These are phyloP conservation scores for Ceriops decandra DNA, from an alignment of 345 rosid species.

Conservation along the genomic window DNA sequence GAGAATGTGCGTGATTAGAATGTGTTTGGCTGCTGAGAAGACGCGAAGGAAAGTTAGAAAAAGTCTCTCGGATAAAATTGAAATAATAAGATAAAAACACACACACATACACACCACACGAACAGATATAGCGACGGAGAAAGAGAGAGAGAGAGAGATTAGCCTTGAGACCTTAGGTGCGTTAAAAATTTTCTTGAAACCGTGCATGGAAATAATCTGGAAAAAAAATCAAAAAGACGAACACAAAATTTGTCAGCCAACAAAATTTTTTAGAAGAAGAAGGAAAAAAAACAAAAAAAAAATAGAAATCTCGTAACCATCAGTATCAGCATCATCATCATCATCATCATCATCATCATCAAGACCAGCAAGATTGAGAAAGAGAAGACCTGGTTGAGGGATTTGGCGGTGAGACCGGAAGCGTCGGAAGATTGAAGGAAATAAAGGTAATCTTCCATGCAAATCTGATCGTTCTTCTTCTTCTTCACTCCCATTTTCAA, in stretches of 20 bases:
- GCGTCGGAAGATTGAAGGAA: conserved; percentile 29
- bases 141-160: neutral
- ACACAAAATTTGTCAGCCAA: neutral
- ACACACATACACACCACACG: no score
- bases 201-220: conserved; percentile 48
- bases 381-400: conserved; percentile 36
- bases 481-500: conserved; percentile 4
- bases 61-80: neutral
- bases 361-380: neutral
- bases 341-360: neutral
- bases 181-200: conserved; percentile 21
- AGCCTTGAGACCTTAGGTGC: conserved; percentile 20
- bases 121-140: neutral
- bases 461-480: neutral
- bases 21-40: conserved; percentile 13
- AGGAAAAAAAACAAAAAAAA: no score
- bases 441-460: conserved; percentile 32
- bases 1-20: neutral
- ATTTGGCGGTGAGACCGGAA: conserved; percentile 17
- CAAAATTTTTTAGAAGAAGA: no score
- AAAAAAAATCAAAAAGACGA: neutral
- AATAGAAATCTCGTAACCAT: neutral
- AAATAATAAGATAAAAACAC: no score
- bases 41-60: neutral
- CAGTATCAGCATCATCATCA: neutral